Conservation (phyloP, 2,329 filamentous ascomycete species). For the Aquanectria penicillioides region DNA sequence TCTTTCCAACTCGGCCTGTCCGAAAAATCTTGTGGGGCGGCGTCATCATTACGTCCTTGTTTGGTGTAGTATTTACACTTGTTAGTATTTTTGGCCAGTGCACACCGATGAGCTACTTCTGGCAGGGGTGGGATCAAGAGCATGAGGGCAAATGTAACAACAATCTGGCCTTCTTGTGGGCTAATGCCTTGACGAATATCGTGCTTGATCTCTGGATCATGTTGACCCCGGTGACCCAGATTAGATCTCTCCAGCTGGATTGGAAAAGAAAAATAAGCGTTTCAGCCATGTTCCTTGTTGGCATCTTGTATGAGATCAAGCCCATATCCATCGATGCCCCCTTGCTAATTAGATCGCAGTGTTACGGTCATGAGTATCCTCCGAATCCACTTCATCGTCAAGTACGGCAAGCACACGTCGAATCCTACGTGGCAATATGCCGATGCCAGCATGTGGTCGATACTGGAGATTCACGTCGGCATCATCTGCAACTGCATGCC, state of each 20-base stretch:
- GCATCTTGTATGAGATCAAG: not conserved
- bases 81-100: conserved; percentile 57
- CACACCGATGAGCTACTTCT: conserved; percentile 56
- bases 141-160: conserved; percentile 56
- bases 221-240: conserved; percentile 33
- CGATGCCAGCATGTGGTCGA: not conserved
- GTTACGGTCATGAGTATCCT: not conserved
- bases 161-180: conserved; percentile 55
- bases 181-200: conserved; percentile 58
- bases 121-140: conserved; percentile 57
- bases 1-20: conserved; percentile 25
- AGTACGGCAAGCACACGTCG: not conserved
- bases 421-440: not conserved
- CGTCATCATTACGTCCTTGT: not conserved
- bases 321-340: not conserved
- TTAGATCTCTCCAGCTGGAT: conserved; percentile 48
- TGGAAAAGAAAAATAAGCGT: conserved; percentile 54
- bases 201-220: conserved; percentile 55
- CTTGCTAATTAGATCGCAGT: not conserved
- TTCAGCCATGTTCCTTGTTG: conserved; percentile 50
- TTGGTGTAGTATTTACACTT: conserved; percentile 49
- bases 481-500: not conserved
- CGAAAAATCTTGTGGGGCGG: conserved; percentile 45
- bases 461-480: not conserved
- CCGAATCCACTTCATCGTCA: not conserved